A percentile compares a stretch with the other conserved stretches of the same genome.
phyloP scores from a whole-genome alignment of 805 yeast genomes.

The Starmerella bombicola region DNA sequence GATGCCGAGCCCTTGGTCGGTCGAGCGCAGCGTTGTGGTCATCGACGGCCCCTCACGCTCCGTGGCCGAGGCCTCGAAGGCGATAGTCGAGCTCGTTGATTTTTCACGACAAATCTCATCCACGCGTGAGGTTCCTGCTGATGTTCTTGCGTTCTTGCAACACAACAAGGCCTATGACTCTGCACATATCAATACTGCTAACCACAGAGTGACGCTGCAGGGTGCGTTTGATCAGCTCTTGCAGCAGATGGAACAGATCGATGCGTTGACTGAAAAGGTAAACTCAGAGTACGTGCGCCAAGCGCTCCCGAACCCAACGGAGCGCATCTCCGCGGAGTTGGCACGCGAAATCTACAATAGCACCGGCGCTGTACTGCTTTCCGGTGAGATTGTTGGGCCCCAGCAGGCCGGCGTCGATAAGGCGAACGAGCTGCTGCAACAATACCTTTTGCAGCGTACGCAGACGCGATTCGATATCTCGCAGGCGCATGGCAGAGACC shows the following conservation, averaged over 20 bases:
- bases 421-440: slow-evolving; percentile 54
- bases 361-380: slow-evolving; percentile 31
- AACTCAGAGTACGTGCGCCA: slow-evolving; percentile 3
- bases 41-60: slow-evolving; percentile 7
- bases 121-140: slow-evolving; percentile 5
- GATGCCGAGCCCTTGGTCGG: slow-evolving; percentile 7
- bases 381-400: slow-evolving; percentile 55
- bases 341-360: slow-evolving; percentile 1
- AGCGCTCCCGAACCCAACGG: neutral
- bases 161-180: slow-evolving; percentile 1
- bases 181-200: neutral
- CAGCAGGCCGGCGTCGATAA: slow-evolving; percentile 38
- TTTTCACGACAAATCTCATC: slow-evolving; percentile 4
- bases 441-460: slow-evolving; percentile 44
- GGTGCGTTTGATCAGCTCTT: slow-evolving; percentile 6
- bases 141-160: neutral
- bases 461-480: slow-evolving; percentile 69
- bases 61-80: slow-evolving; percentile 2
- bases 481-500: slow-evolving; percentile 74
- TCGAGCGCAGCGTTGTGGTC: slow-evolving; percentile 8
- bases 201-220: neutral
- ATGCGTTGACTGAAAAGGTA: neutral
- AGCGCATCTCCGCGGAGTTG: neutral
- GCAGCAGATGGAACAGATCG: slow-evolving; percentile 8
- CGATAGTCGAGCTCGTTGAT: slow-evolving; percentile 1